Evolutionary conservation across 1,284 basidiomycete genomes (phyloP).

Genomic region (Coniophora puteana): DNA sequence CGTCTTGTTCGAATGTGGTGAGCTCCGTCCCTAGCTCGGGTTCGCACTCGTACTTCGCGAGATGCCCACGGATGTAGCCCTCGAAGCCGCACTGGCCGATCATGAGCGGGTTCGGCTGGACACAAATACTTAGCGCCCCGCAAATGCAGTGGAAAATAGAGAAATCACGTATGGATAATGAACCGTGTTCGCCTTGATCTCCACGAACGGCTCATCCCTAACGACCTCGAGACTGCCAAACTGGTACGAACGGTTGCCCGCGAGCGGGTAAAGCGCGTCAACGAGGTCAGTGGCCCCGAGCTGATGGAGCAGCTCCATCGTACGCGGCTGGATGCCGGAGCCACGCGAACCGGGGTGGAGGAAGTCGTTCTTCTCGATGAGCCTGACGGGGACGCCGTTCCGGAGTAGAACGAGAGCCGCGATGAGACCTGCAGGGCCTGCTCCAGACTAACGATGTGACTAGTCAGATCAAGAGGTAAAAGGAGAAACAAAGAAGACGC

Average conservation of each 20-base stretch:
- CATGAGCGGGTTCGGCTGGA: conserved; percentile 10
- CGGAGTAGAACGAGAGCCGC: conserved; percentile 17
- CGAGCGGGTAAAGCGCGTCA: conserved; percentile 9
- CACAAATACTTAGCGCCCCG: conserved; percentile 3
- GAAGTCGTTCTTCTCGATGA: conserved; percentile 19
- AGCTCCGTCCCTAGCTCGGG: conserved; percentile 30
- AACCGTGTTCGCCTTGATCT: conserved; percentile 16
- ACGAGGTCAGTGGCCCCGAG: conserved; percentile 22
- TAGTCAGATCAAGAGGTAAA: neutral
- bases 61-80: conserved; percentile 24
- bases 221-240: conserved; percentile 16
- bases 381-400: conserved; percentile 19
- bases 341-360: conserved; percentile 16
- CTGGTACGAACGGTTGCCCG: conserved; percentile 17
- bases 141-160: neutral
- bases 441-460: conserved; percentile 14
- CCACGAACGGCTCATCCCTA: conserved; percentile 12
- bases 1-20: conserved; percentile 15
- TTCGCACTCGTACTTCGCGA: conserved; percentile 19
- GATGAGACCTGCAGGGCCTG: conserved; percentile 21
- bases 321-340: conserved; percentile 24
- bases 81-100: conserved; percentile 27
- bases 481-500: neutral
- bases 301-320: conserved; percentile 24
- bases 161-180: conserved; percentile 14